Conservation (phyloP, 2,329 filamentous ascomycete genomes). For the Aspergillus sclerotialis region DNA sequence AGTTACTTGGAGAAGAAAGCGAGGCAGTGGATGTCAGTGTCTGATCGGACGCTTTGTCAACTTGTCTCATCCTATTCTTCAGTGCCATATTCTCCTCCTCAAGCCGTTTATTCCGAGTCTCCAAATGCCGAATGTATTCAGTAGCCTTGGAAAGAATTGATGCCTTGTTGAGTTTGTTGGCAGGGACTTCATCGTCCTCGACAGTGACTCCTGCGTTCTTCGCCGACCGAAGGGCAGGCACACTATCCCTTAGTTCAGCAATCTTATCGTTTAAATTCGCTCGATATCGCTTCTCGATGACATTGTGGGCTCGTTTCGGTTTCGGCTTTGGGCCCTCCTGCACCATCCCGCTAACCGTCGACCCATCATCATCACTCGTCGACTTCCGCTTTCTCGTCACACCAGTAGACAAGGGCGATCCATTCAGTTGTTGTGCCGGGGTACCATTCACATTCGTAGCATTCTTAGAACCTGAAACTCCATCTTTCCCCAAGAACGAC, state of each 20-base stretch:
- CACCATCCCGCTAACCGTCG: constrained; percentile 21
- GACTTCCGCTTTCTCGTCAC: constrained; percentile 62
- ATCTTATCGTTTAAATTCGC: constrained; percentile 98
- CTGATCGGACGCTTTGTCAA: constrained; percentile 55
- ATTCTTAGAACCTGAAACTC: too few species aligned
- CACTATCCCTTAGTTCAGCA: constrained; percentile 80
- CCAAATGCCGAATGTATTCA: constrained; percentile 89
- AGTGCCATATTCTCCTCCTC: constrained; percentile 73
- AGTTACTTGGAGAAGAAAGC: constrained; percentile 35
- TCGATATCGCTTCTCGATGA: constrained; percentile 95
- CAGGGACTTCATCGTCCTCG: constrained; percentile 75
- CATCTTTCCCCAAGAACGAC: constrained; percentile 7
- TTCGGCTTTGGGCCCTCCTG: constrained; percentile 46
- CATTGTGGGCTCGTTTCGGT: constrained; percentile 96
- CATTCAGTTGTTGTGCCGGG: too few species aligned
- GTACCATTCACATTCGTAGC: too few species aligned
- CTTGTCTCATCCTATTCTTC: constrained; percentile 71
- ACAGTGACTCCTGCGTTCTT: constrained; percentile 42
- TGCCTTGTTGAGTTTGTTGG: constrained; percentile 96
- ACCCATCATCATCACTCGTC: constrained; percentile 45
- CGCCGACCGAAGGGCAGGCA: constrained; percentile 79
- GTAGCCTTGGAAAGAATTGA: constrained; percentile 93
- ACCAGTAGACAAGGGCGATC: constrained; percentile 16
- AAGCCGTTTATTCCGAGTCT: constrained; percentile 79
- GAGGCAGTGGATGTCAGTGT: constrained; percentile 29